Evolutionary conservation across 2,329 filamentous ascomycete genomes (phyloP), one percentile per base, ranked within the genome.

Genomic region (Cryoendolithus antarcticus): DNA sequence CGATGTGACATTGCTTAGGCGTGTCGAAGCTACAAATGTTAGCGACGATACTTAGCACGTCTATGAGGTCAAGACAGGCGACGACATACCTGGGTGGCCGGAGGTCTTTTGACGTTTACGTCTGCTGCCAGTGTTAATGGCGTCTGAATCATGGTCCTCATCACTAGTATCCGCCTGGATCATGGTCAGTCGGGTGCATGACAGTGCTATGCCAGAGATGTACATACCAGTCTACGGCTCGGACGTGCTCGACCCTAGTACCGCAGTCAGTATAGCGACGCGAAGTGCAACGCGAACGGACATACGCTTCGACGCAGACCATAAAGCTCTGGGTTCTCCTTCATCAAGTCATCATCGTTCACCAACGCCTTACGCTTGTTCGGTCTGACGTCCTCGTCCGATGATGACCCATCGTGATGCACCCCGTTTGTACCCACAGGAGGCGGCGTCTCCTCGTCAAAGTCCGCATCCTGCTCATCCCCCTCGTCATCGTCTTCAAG

Each of bases 251-350:
- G 74, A 57, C 72, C 67, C 70, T 72, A 47, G 40, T 38, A 44
- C 42, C 38, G 38, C 34, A 47, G 54, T 65, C 54, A 66, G 61
- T 58, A 46, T 47, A 35, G 35, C 34, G 19, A 34, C 30, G 40
- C 13, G 29, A 33, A 30, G 32, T 34, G 40, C 39, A 33, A 27
- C 39, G n/a, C 29, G 40, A 37, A 47, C 36, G 31, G 29, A 63
- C 82, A 46, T 79, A 91, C 88, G 67, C 91, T 98, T 66, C 91
- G 77, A 52, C 91, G 78, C 50, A 98, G 71, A 35, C 91, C 91
- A 66, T 96, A 98, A 6, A 98, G 70, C 63, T 94, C 86, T 33
- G 91, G 91, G 55, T 98, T 93, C 56, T 85, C 82, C 53, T 80
- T 74, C 52, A 96, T 94, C 56, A 79, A 88, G 34, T 86, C 80